Conservation (phyloP, 495 filamentous ascomycete species). For the Hypoxylon trugodes region DNA sequence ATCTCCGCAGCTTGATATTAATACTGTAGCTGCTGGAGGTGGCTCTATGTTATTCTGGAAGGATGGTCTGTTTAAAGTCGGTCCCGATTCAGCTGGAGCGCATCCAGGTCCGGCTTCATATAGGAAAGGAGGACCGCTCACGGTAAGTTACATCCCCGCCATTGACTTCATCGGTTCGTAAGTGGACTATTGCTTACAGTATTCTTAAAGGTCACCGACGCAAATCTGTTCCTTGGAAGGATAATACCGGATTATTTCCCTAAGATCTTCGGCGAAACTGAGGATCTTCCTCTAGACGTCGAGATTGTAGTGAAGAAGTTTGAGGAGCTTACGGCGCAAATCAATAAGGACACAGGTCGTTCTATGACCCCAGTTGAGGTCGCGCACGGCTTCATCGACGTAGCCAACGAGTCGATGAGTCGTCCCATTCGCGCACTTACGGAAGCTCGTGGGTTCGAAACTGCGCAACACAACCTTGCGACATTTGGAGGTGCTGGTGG, state of each 20-base stretch:
- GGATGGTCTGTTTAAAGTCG: conserved; percentile 34
- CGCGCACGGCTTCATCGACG: conserved; percentile 84
- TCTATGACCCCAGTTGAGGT: conserved; percentile 87
- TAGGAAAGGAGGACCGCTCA: conserved; percentile 51
- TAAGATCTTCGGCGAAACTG: conserved; percentile 92
- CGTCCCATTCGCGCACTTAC: conserved; percentile 91
- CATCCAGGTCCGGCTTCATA: conserved; percentile 50
- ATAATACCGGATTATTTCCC: conserved; percentile 95
- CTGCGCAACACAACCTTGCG: conserved; percentile 85
- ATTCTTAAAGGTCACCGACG: conserved; percentile 41
- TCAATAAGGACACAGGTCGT: conserved; percentile 74
- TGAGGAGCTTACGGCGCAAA: conserved; percentile 76
- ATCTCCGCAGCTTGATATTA: conserved; percentile 95
- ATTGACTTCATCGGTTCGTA: neutral
- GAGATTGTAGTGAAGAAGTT: conserved; percentile 79
- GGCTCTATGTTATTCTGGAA: conserved; percentile 43
- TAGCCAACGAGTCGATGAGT: conserved; percentile 97
- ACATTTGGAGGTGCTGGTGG: conserved; percentile 96
- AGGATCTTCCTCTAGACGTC: conserved; percentile 74
- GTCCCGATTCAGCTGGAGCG: conserved; percentile 33
- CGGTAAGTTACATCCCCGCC: conserved; percentile 62
- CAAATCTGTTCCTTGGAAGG: conserved; percentile 56
- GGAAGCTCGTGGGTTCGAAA: conserved; percentile 92
- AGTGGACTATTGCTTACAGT: neutral
- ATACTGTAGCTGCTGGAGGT: conserved; percentile 69